Evolutionary conservation across 768 basidiomycete species (phyloP), one percentile per base, ranked within the genome.

Genomic region (Neoboletus brunneissimus): DNA sequence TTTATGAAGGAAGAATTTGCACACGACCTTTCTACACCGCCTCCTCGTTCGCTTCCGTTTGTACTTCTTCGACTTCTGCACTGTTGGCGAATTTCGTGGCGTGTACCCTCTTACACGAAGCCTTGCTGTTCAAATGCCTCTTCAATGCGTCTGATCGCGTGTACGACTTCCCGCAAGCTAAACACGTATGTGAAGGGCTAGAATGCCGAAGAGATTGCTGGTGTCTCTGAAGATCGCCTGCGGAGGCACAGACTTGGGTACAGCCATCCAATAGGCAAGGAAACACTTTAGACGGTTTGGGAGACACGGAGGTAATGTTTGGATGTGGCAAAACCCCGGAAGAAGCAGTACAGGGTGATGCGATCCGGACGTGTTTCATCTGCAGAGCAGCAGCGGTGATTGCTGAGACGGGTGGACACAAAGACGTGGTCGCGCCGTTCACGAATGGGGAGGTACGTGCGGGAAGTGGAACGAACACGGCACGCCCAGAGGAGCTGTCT

Each of bases 141-240:
- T 73, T 72, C 56, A 73, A 56, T 8, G 66, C 72, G 59, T 72
- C 72, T 11, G 54, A 16, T 34, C 70, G 66, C 41, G 72, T 70
- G 55, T 70, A 72, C 5, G 60, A 57, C 58, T 68, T 66, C 42
- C 57, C 48, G 22, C 70, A 71, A 11, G 61, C 64, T 48, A 62
- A 35, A 42, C 70, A 73, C 25, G 5, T 8, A 48, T 61, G 55
- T 5, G 64, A 59, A 6, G 72, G 70, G 2, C 42, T 4, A 53
- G 55, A 49, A 42, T 72, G 70, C 11, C 66, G 64, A 37, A 73
- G 70, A 1, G 70, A 73, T 31, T 64, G 63, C 22, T 62, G 66
- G 43, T 72, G 70, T 9, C 70, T 57, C 53, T 61, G 61, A 10
- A 72, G 64, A 54, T 70, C 70, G 7, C 67, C 64, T 10, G 53